These are phyloP conservation scores for Trypanosoma mega DNA, from an alignment of 208 protist species.

Conservation along the genomic window DNA sequence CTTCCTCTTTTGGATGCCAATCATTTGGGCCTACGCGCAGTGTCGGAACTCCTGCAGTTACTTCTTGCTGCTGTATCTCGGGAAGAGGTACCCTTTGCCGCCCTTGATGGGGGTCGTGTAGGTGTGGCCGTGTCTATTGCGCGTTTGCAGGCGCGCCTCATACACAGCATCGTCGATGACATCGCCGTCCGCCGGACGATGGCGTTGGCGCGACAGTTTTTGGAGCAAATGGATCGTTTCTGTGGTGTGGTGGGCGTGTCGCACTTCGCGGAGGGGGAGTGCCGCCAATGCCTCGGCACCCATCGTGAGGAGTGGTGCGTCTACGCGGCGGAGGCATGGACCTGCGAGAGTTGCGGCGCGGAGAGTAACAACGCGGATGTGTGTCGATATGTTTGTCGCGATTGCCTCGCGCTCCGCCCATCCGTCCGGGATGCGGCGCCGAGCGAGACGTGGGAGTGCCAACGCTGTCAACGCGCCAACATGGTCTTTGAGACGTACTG, in stretches of 20 bases:
- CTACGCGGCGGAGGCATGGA: conserved; percentile 35
- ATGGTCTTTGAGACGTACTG: conserved; percentile 81
- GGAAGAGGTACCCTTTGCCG: background rate
- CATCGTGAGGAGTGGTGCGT: conserved; percentile 60
- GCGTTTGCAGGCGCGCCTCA: conserved; percentile 12
- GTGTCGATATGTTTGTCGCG: conserved; percentile 73
- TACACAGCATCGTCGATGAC: conserved; percentile 12
- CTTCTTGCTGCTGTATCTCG: conserved; percentile 11
- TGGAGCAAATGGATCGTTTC: conserved; percentile 37
- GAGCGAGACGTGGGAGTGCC: conserved; percentile 69
- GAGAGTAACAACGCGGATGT: conserved; percentile 62
- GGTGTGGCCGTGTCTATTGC: conserved; percentile 1
- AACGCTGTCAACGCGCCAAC: conserved; percentile 54
- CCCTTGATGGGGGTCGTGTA: conserved; percentile 17
- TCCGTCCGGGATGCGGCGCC: conserved; percentile 50
- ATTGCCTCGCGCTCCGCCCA: conserved; percentile 64
- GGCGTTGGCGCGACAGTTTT: conserved; percentile 48
- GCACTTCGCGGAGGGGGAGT: conserved; percentile 33
- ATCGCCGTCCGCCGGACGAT: conserved; percentile 37
- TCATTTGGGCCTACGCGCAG: background rate
- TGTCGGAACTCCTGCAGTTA: conserved; percentile 13
- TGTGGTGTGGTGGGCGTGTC: conserved; percentile 31
- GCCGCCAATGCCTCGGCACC: conserved; percentile 64
- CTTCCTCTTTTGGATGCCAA: background rate
- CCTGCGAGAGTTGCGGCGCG: conserved; percentile 54